A percentile compares a stretch with the other conserved stretches of the same genome.
Conservation (phyloP, 2,329 filamentous ascomycete genomes). For the Sclerotinia nivalis region DNA sequence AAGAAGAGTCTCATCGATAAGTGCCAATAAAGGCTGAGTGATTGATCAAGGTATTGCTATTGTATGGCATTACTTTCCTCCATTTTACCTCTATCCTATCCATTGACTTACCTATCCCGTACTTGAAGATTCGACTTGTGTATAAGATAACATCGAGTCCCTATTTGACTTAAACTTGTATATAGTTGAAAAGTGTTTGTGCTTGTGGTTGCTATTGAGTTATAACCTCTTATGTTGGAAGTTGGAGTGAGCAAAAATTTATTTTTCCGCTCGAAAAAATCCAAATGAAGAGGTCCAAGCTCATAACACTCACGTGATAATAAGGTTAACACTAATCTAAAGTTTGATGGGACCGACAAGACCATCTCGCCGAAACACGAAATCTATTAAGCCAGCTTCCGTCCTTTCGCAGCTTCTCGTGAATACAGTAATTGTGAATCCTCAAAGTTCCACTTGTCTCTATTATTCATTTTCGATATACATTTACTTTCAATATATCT, state of each 20-base stretch:
- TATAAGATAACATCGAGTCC: background rate
- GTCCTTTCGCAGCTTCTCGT: background rate
- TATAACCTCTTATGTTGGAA: background rate
- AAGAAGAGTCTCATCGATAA: constrained; percentile 46
- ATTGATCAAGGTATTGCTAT: constrained; percentile 44
- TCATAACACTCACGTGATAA: background rate
- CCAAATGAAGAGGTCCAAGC: background rate
- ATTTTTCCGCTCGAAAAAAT: background rate
- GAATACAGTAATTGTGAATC: background rate
- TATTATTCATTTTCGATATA: background rate
- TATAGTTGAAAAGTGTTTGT: background rate
- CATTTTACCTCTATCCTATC: background rate
- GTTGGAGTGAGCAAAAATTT: background rate
- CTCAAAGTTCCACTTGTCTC: background rate
- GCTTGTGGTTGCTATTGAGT: background rate
- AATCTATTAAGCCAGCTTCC: constrained; percentile 17
- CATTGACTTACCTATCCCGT: background rate
- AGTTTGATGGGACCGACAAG: background rate
- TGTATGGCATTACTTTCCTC: background rate
- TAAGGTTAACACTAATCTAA: background rate
- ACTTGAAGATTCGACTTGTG: background rate
- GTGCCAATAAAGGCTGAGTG: constrained; percentile 48
- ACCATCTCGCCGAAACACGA: constrained; percentile 2
- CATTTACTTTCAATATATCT: background rate
- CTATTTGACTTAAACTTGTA: background rate